Evolutionary conservation across 2,329 filamentous ascomycete species (phyloP).

Genomic region (Pezicula neosporulosa): DNA sequence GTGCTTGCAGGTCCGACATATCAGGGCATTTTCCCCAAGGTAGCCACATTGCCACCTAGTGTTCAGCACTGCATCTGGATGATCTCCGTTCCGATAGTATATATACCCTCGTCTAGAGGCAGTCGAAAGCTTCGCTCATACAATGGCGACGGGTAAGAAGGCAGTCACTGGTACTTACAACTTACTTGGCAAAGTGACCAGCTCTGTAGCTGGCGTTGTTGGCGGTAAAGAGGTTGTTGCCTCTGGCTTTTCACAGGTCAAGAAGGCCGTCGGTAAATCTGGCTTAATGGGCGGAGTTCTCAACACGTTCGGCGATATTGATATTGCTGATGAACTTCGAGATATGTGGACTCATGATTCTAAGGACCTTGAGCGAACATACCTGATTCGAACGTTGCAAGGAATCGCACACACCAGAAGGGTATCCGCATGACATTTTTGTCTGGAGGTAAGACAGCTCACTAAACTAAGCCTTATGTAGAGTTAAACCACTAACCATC

Average conservation of each 20-base stretch:
- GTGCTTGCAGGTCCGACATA: slow-evolving; percentile 97
- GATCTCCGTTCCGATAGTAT: slow-evolving; percentile 85
- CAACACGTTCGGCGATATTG: slow-evolving; percentile 94
- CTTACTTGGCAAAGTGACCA: slow-evolving; percentile 89
- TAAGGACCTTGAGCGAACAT: slow-evolving; percentile 95
- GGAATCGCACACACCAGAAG: slow-evolving; percentile 92
- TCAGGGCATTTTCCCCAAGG: slow-evolving; percentile 94
- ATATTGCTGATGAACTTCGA: slow-evolving; percentile 88
- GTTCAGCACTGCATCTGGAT: slow-evolving; percentile 98
- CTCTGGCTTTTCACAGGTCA: slow-evolving; percentile 90
- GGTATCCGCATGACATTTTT: slow-evolving; percentile 96
- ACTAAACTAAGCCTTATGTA: not conserved
- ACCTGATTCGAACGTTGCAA: slow-evolving; percentile 92
- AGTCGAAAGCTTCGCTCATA: slow-evolving; percentile 86
- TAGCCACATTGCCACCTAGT: slow-evolving; percentile 83
- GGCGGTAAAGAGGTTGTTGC: slow-evolving; percentile 91
- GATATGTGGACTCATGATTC: slow-evolving; percentile 98
- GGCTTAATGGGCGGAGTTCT: slow-evolving; percentile 94
- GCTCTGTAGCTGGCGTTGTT: slow-evolving; percentile 90
- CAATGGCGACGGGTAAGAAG: slow-evolving; percentile 92
- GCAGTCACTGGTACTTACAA: slow-evolving; percentile 97
- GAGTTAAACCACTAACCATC: slow-evolving; percentile 10
- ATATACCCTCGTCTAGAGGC: slow-evolving; percentile 93
- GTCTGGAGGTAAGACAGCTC: slow-evolving; percentile 64
- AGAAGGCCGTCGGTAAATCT: slow-evolving; percentile 92